Evolutionary conservation across 208 protist genomes (phyloP), one percentile per base, ranked within the genome.

Genomic region (Acanthamoeba polyphaga): DNA sequence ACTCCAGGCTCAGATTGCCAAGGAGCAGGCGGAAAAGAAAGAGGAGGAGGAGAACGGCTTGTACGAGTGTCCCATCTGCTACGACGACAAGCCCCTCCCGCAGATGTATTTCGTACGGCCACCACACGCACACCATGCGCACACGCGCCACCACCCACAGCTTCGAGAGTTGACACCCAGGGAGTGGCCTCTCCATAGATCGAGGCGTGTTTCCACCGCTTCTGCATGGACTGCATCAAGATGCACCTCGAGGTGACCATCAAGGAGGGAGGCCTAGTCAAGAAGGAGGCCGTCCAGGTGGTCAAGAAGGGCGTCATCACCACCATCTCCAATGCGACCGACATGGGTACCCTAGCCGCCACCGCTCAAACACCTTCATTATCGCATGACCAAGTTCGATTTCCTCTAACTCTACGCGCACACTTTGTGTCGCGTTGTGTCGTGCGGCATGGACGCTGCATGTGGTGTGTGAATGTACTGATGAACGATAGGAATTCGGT

Each of bases 221-320:
- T 76, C 34, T 76, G 68, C 34, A 76, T 76, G 68, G 68, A 76
- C 10, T 76, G 68, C 68, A 46, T 76, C 32, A 76, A 76, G 34
- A 76, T 76, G 68, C 68, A 76, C 68, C 68, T 76, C 68, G 68
- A 76, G 32, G 68, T 76, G 9, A 17, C 32, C 13, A 46, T 76
- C 34, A 76, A 76, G 68, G 68, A 76, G 68, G 68, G 68, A 10
- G 10, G 12, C 34, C 4, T 76, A 3, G 34, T 38, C 22, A 32
- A 76, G n/a, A 76, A 76, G 68, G 22, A 68, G 1, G 17, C 66
- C 9, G 29, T 34, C 29, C 13, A 74, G 22, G 66, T 29, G 66
- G 9, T 5, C 22, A 76, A 72, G 66, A 8, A 72, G 0, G 66
- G 7, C n/a, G 68, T 24, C 68, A 17, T 17, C 29, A 8, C 68